These are phyloP conservation scores for Suhomyces choctaworum DNA, from an alignment of 1,139 yeast species.

Conservation along the genomic window DNA sequence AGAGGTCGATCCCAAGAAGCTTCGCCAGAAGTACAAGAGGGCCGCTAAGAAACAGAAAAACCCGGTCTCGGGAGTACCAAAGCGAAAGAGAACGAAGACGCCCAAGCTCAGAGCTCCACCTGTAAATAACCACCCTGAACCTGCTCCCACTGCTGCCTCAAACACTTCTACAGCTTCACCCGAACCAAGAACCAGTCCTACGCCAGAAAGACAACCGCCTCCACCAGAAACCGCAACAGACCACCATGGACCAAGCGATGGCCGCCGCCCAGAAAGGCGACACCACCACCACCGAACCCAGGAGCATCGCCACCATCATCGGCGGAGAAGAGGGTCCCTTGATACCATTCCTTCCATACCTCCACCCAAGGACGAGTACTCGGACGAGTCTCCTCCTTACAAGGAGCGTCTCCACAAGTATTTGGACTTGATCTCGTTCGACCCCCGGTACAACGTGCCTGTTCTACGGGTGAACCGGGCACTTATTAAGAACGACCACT, in stretches of 20 bases:
- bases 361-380: constrained; percentile 14
- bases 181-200: too few relatives aligned
- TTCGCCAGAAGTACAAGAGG: not conserved
- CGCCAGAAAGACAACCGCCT: too few relatives aligned
- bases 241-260: too few relatives aligned
- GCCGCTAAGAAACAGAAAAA: not conserved
- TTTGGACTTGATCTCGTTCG: constrained; percentile 42
- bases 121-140: too few relatives aligned
- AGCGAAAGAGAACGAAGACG: too few relatives aligned
- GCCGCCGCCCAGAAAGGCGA: not conserved
- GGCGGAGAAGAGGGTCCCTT: constrained; percentile 9
- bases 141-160: too few relatives aligned
- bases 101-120: too few relatives aligned
- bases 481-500: constrained; percentile 29
- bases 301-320: not conserved
- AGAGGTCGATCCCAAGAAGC: constrained; percentile 1
- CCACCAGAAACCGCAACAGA: too few relatives aligned
- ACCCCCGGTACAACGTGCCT: constrained; percentile 39
- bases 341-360: constrained; percentile 14
- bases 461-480: constrained; percentile 38
- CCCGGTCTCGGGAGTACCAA: too few relatives aligned
- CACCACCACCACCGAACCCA: not conserved
- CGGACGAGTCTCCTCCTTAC: constrained; percentile 36
- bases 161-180: too few relatives aligned
- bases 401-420: constrained; percentile 36